Base-by-base conservation (phyloP, 805 yeast species). In the Pichia nanzhaoensis region DNA sequence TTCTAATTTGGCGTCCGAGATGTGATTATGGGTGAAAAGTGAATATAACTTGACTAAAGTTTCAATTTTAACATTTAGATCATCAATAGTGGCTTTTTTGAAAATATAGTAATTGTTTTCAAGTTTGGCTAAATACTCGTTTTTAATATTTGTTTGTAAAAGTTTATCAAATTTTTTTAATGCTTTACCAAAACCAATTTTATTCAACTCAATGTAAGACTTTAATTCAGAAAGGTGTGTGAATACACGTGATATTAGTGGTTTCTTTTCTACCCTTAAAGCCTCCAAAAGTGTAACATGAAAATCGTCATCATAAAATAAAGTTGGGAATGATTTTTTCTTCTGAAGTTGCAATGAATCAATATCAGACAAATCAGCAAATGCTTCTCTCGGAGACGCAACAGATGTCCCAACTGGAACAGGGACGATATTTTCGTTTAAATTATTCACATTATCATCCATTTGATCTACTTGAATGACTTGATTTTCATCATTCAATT, bases 141-240 rank as follows among this genome's bases (percentile, higher is more conserved):
- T 67, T 55, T 80, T 81, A 34, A 84, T 67, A 22, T 74, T 61
- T 33, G 84, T 77, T 47, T 76, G 74, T 52, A 87, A 68, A 10
- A 86, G 80, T 61, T 91, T 91, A 65, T 93, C 96, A 61, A 87
- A 93, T 65, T 91, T 91, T 63, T 91, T 91, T 53, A 89, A 73
- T 35, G 91, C 90, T 65, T 91, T 91, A 42, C 85, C 75, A 63
- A 91, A 86, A 2, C 97, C 98, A 20, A 95, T 86, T 52, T 73
- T 75, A 69, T 91, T 91, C 52, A 93, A 70, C 57, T 89, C 95
- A 41, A 85, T 73, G 60, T 68, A 91, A 10, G 95, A 86, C 55
- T 84, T 80, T 52, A 91, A 71, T 63, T 91, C 98, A 7, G 90
- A 82, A 18, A 89, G 67, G 17, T 77, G 68, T 3, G 91, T 91